phyloP scores from a whole-genome alignment of 495 filamentous ascomycete species.

The Neurospora sp. region DNA sequence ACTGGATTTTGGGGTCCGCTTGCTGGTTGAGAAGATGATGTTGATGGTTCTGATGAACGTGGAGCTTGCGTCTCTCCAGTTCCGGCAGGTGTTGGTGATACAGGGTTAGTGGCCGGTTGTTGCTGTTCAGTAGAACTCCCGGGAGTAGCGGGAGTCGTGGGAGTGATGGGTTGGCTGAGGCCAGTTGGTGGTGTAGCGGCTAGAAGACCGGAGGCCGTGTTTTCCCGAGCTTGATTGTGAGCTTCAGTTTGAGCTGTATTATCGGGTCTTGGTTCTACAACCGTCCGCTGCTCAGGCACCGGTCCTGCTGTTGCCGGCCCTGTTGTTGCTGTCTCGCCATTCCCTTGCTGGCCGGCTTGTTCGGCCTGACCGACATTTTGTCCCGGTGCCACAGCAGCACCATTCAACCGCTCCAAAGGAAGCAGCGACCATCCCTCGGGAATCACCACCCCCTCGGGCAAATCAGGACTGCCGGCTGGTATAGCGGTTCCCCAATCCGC shows the following conservation, averaged over 20 bases:
- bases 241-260: not conserved
- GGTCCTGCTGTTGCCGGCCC: not conserved
- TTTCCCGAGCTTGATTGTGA: not conserved
- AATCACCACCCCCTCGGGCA: slow-evolving; percentile 62
- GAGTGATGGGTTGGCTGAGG: not conserved
- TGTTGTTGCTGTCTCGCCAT: not conserved
- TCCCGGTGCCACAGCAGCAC: slow-evolving; percentile 2
- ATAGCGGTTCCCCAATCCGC: slow-evolving; percentile 36
- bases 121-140: not conserved
- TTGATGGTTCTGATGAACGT: not conserved
- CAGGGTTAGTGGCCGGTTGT: not conserved
- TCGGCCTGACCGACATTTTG: not conserved
- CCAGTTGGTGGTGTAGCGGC: not conserved
- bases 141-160: not conserved
- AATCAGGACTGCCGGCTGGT: slow-evolving; percentile 52
- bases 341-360: not conserved
- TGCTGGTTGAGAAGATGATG: not conserved
- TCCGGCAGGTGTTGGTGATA: not conserved
- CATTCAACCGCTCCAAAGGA: slow-evolving; percentile 51
- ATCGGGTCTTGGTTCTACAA: not conserved
- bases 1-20: not conserved
- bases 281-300: not conserved
- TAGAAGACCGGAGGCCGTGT: not conserved
- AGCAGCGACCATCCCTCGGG: slow-evolving; percentile 69
- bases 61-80: not conserved